Percentiles rank a stretch among this genome's conserved stretches.
Evolutionary conservation across 129 eudicot genomes (phyloP).

Genomic region (sunflower (Helianthus annuus)): DNA sequence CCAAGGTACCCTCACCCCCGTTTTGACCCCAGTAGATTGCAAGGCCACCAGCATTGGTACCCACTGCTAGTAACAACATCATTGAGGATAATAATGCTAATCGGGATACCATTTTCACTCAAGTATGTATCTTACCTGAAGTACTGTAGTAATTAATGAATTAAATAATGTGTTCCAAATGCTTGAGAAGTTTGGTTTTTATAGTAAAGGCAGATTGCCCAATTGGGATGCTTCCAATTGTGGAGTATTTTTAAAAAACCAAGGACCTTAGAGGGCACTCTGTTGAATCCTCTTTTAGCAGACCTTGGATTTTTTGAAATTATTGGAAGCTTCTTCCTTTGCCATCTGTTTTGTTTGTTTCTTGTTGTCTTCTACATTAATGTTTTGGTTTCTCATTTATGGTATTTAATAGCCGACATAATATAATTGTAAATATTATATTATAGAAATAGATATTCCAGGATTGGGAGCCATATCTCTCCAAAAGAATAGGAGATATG

Average conservation of each 20-base stretch:
- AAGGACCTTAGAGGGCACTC: constrained; percentile 24
- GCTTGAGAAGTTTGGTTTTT: constrained; percentile 14
- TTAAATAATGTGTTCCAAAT: not conserved
- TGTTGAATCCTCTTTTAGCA: constrained; percentile 20
- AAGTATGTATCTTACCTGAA: not conserved
- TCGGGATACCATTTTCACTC: constrained; percentile 12
- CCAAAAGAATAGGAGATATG: too few relatives aligned
- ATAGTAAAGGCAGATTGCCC: constrained; percentile 14
- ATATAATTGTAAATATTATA: too few relatives aligned
- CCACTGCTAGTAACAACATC: constrained; percentile 18
- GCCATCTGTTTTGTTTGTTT: constrained; percentile 30
- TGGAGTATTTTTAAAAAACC: not conserved
- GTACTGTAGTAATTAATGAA: not conserved
- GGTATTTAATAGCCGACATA: too few relatives aligned
- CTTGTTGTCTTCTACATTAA: constrained; percentile 14
- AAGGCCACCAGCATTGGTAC: constrained; percentile 40
- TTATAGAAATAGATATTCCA: too few relatives aligned
- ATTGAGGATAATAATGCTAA: constrained; percentile 19
- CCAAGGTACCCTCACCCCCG: constrained; percentile 39
- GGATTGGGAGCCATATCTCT: too few relatives aligned
- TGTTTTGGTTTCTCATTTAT: not conserved
- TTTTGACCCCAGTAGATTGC: constrained; percentile 52
- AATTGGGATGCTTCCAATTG: not conserved
- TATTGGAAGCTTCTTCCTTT: constrained; percentile 14
- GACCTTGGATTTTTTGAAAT: constrained; percentile 11